Evolutionary conservation across 805 yeast genomes (phyloP), one percentile per base, ranked within the genome.

Genomic region (Metschnikowia picachoensis): DNA sequence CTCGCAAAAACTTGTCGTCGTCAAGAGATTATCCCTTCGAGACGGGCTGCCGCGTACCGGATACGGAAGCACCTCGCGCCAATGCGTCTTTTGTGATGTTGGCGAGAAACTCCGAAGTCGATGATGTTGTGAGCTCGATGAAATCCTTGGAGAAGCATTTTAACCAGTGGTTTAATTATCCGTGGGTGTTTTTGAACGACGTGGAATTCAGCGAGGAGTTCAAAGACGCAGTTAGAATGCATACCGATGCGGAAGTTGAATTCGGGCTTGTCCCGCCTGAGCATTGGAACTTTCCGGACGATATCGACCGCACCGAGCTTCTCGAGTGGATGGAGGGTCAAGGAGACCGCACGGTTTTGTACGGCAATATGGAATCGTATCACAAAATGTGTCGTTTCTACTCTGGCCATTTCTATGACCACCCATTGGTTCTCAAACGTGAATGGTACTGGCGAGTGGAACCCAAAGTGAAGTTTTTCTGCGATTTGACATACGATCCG

Each of bases 371-470:
- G 72, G 83, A 77, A 41, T 80, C 92, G 6, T 94, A 92, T 61
- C 97, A 92, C 64, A 85, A 86, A 60, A 92, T 92, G 98, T 92
- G 98, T 62, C 58, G 59, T 2, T 56, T 56, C 45, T 56, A 87
- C 60, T 81, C 95, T 0, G 96, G 96, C 1, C 73, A 74, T 47
- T 92, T 92, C 60, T 88, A 79, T 67, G 79, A 83, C 49, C 97
- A 92, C 63, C 86, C 85, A 6, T 60, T 87, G 51, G 83, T 92
- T 36, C 65, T 66, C 41, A 76, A 80, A 49, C 75, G 81, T 46
- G 89, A 90, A 50, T 92, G 96, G 95, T 92, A 90, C 67, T 91
- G 97, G 97, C 76, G 98, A 46, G 89, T 94, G 11, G 99, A 94
- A 64, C 98, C 98, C 3, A 85, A 85, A 53, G 94, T 92, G 35